Conservation (phyloP, 2,329 filamentous ascomycete species). For the Penicillium corylophilum region DNA sequence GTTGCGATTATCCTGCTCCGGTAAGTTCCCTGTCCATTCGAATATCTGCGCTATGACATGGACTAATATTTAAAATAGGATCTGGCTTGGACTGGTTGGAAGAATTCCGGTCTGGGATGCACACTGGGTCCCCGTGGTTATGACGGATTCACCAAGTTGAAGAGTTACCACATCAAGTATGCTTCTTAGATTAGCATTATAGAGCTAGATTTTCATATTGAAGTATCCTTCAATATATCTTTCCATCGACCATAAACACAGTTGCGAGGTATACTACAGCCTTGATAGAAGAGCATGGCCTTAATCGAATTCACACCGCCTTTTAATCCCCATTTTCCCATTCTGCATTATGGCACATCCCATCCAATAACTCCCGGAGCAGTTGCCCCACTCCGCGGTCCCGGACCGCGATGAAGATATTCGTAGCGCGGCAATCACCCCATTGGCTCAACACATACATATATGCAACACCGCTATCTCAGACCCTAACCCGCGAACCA, state of each 20-base stretch:
- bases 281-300: neutral
- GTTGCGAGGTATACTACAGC: neutral
- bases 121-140: conserved; percentile 84
- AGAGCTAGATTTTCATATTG: neutral
- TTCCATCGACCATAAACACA: neutral
- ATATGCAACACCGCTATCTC: neutral
- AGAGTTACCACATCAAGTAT: conserved; percentile 79
- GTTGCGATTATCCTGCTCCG: conserved; percentile 84
- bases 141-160: conserved; percentile 88
- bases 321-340: neutral
- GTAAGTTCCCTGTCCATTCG: conserved; percentile 60
- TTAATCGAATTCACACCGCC: neutral
- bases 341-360: neutral
- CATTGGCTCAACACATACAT: neutral
- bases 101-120: conserved; percentile 85
- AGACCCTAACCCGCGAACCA: too few relatives aligned
- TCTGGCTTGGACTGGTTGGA: conserved; percentile 90
- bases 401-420: conserved; percentile 14
- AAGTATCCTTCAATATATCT: neutral
- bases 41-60: too few relatives aligned
- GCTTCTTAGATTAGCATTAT: neutral
- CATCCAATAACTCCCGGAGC: neutral
- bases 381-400: conserved; percentile 14
- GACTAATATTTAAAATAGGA: conserved; percentile 54
- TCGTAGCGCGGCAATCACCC: conserved; percentile 3